These are phyloP conservation scores for Trichophyton verrucosum DNA, from an alignment of 2,329 filamentous ascomycete species.

Conservation along the genomic window DNA sequence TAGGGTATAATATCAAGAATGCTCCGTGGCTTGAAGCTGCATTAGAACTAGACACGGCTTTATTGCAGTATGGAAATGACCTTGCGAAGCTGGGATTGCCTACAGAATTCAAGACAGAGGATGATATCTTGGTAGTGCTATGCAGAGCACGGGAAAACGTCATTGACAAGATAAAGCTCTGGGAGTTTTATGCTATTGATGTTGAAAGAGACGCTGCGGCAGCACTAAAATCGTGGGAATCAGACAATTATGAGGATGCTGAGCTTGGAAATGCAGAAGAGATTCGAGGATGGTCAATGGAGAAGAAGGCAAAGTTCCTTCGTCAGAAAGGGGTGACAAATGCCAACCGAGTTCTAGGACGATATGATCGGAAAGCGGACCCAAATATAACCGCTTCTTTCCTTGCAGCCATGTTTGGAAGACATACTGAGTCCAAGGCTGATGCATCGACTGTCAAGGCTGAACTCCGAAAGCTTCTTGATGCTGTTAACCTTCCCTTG, in stretches of 20 bases:
- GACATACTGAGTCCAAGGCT: slow-evolving; percentile 44
- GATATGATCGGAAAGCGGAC: slow-evolving; percentile 61
- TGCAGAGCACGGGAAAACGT: slow-evolving; percentile 70
- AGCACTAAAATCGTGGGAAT: slow-evolving; percentile 59
- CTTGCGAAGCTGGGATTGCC: slow-evolving; percentile 60
- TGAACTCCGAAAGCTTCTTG: slow-evolving; percentile 50
- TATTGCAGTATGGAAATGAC: slow-evolving; percentile 53
- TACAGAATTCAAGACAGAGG: slow-evolving; percentile 54
- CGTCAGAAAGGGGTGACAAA: slow-evolving; percentile 57
- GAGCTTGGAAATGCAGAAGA: slow-evolving; percentile 40
- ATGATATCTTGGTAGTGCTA: slow-evolving; percentile 72
- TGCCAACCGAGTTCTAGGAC: slow-evolving; percentile 62
- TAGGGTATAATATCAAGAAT: slow-evolving; percentile 85
- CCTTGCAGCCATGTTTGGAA: slow-evolving; percentile 55
- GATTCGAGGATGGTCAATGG: slow-evolving; percentile 43
- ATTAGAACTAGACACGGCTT: slow-evolving; percentile 62
- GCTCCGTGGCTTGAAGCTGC: slow-evolving; percentile 59
- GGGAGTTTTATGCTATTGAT: slow-evolving; percentile 87
- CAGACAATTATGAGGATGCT: slow-evolving; percentile 38
- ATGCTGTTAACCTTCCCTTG: slow-evolving; percentile 74
- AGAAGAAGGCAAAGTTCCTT: slow-evolving; percentile 49
- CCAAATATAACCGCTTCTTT: slow-evolving; percentile 58
- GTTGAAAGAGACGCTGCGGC: slow-evolving; percentile 59
- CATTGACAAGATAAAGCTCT: slow-evolving; percentile 63
- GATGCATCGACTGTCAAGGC: slow-evolving; percentile 37